Evolutionary conservation across 768 basidiomycete species (phyloP).

Genomic region (Coprinopsis sp.): DNA sequence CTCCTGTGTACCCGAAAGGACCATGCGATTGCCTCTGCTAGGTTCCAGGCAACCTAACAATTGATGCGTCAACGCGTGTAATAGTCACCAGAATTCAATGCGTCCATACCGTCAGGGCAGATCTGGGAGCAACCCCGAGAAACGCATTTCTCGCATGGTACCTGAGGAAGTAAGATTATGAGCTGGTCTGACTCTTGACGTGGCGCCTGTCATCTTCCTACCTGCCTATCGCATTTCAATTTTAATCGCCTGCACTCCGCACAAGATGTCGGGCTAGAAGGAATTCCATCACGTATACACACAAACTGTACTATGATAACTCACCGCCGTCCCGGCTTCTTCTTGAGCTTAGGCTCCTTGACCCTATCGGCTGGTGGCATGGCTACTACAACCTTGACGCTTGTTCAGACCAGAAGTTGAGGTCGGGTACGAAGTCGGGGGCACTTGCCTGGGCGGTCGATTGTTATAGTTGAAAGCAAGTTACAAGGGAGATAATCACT

Average conservation of each 20-base stretch:
- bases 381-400: background rate
- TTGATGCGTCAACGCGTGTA: conserved; percentile 50
- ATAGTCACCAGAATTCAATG: conserved; percentile 5
- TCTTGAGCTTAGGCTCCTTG: conserved; percentile 21
- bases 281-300: conserved; percentile 31
- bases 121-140: conserved; percentile 71
- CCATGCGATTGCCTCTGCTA: conserved; percentile 58
- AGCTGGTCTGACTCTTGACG: conserved; percentile 7
- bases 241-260: conserved; percentile 57
- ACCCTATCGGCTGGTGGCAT: conserved; percentile 18
- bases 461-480: too few species aligned
- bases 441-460: too few species aligned
- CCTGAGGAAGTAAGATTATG: conserved; percentile 30
- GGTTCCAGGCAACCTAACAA: too few species aligned
- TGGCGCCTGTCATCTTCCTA: conserved; percentile 24
- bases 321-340: conserved; percentile 29
- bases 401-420: too few species aligned
- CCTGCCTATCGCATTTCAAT: conserved; percentile 62
- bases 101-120: conserved; percentile 62
- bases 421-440: too few species aligned
- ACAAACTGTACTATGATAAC: conserved; percentile 10
- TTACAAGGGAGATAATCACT: too few species aligned
- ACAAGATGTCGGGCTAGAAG: conserved; percentile 45
- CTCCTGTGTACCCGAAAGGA: conserved; percentile 67
- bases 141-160: conserved; percentile 76